Evolutionary conservation across 1,284 basidiomycete species (phyloP).

Genomic region (Ceratobasidium sp.): DNA sequence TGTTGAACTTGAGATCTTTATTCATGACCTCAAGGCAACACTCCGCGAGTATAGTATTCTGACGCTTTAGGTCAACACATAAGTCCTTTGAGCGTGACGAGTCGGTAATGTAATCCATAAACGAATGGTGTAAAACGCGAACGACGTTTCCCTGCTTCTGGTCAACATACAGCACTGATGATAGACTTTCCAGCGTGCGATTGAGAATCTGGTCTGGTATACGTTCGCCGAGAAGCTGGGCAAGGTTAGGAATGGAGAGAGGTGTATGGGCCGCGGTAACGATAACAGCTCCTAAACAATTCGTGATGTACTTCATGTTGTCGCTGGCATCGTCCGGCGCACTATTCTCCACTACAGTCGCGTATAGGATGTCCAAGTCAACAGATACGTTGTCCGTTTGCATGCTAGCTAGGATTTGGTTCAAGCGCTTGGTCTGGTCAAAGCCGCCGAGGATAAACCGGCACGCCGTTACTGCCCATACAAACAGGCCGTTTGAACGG

Average conservation of each 20-base stretch:
- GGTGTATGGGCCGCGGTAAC: neutral
- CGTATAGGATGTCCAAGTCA: conserved; percentile 10
- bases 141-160: too few species aligned
- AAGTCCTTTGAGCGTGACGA: neutral
- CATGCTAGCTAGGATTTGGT: neutral
- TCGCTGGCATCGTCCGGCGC: neutral
- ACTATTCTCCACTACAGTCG: neutral
- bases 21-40: conserved; percentile 7
- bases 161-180: conserved; percentile 14
- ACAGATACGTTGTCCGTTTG: neutral
- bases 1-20: conserved; percentile 23
- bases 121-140: too few species aligned
- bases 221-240: neutral
- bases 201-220: neutral
- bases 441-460: neutral
- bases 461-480: conserved; percentile 17
- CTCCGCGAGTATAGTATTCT: neutral
- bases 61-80: neutral
- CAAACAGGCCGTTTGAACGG: neutral
- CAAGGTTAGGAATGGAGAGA: neutral
- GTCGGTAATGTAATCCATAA: neutral
- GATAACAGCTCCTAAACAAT: neutral
- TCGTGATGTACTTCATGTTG: neutral
- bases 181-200: neutral
- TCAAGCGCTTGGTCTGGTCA: neutral